Evolutionary conservation across 2,329 filamentous ascomycete species (phyloP), one percentile per base, ranked within the genome.

Genomic region (Colletotrichum gigasporum): DNA sequence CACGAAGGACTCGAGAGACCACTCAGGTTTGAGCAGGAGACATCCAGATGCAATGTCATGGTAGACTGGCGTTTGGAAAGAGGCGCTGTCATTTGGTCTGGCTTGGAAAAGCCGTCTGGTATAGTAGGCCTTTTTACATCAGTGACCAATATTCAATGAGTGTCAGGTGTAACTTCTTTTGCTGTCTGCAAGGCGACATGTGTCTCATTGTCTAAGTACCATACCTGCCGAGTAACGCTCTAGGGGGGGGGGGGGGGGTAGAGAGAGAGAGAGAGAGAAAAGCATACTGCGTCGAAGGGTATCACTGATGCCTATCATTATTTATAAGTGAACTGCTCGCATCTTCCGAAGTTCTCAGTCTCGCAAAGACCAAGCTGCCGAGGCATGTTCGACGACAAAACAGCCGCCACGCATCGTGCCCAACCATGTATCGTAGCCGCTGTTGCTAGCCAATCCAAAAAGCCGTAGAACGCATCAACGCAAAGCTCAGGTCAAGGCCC

Each of bases 251-350:
- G n/a, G n/a, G n/a, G n/a, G n/a, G n/a, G n/a, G n/a, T n/a, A n/a
- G n/a, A n/a, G n/a, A n/a, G n/a, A n/a, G n/a, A n/a, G n/a, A n/a
- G n/a, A n/a, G n/a, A n/a, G n/a, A n/a, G 16, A 32, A 30, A 48
- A 39, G 34, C 35, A 35, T 55, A n/a, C 16, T 54, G 34, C 44
- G 35, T 22, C n/a, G 24, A 55, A 28, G 55, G 62, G 56, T 65
- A 65, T 65, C 62, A 65, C 56, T 65, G 44, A 24, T 18, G 22
- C 37, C 26, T 65, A 65, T 50, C 20, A 42, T 7, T 60, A 20
- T 18, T 22, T n/a, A n/a, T n/a, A n/a, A n/a, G 18, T 24, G 20
- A 14, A 12, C 12, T n/a, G 8, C 9, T 22, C 20, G 34, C 28
- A 30, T 7, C 45, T 59, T 18, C 12, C 26, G n/a, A 18, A 28